Evolutionary conservation across 345 rosid species (phyloP), one percentile per base, ranked within the genome.

Genomic region (Hevea brasiliensis): DNA sequence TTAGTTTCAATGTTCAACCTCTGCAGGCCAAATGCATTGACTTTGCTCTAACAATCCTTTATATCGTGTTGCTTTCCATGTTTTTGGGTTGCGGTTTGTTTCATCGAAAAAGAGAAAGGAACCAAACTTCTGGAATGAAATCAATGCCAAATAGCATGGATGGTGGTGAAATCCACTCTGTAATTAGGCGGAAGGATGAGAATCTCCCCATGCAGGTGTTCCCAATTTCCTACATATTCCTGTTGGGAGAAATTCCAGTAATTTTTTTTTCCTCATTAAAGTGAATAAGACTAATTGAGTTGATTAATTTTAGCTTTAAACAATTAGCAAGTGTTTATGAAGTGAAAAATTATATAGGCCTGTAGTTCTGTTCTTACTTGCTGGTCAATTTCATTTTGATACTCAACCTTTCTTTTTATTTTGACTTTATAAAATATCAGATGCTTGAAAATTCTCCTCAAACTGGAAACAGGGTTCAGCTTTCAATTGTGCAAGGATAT

Each of bases 401-500:
- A 64, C 50, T 68, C 45, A n/a, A 57, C 75, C 73, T 21, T 42
- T 57, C 74, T 13, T 58, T 13, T 3, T 77, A 47, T 61, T 55
- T 71, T 53, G 21, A 68, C 41, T n/a, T 32, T 45, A 3, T 51
- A 20, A 53, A 51, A 48, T 66, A 55, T 78, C 76, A 91, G 98
- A 89, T 86, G 85, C 85, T 82, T 56, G 94, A 89, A 71, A 87
- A 80, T 82, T 84, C 96, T 76, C 85, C 92, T 68, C 92, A 82
- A 75, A 82, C 79, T 69, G 86, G 88, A 74, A 81, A 81, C 67
- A 79, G 77, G 72, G 85, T 85, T 76, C 94, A 84, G 81, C 92
- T 92, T 72, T 95, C 98, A 29, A 68, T 86, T 60, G 96, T 95
- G 61, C 96, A 95, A 85, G 97, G 97, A 87, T 87, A 89, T 80